Evolutionary conservation across 2,329 filamentous ascomycete species (phyloP).

Genomic region (Emergomyces orientalis): DNA sequence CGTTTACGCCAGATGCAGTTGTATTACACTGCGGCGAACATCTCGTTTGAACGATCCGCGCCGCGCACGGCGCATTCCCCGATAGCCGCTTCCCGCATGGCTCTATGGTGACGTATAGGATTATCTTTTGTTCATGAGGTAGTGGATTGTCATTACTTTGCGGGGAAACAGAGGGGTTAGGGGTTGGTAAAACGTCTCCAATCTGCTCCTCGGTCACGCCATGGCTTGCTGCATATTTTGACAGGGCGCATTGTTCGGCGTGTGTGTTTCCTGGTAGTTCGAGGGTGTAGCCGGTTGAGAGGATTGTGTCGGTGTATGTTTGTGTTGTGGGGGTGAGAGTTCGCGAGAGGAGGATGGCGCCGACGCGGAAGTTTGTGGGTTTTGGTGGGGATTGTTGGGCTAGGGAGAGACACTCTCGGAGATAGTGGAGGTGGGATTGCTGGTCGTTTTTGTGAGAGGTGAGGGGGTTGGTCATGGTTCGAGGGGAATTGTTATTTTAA

Average conservation of each 20-base stretch:
- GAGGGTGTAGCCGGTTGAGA: slow-evolving; percentile 80
- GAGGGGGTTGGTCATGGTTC: slow-evolving; percentile 7
- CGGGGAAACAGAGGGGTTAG: not conserved
- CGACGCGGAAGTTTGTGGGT: slow-evolving; percentile 87
- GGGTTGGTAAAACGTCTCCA: slow-evolving; percentile 28
- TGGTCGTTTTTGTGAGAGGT: slow-evolving; percentile 18
- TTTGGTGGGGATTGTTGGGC: slow-evolving; percentile 73
- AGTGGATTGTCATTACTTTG: not conserved
- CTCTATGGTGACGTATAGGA: slow-evolving; percentile 85
- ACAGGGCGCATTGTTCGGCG: slow-evolving; percentile 84
- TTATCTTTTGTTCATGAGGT: slow-evolving; percentile 24
- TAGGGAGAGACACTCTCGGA: slow-evolving; percentile 64
- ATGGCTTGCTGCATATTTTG: slow-evolving; percentile 48
- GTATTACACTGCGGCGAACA: too few relatives aligned
- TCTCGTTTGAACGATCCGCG: slow-evolving; percentile 57
- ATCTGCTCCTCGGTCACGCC: slow-evolving; percentile 29
- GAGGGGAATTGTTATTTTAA: not conserved
- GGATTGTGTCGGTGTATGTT: slow-evolving; percentile 40
- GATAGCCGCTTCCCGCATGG: slow-evolving; percentile 40
- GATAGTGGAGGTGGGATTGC: slow-evolving; percentile 39
- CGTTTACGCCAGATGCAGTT: too few relatives aligned
- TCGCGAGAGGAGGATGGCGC: slow-evolving; percentile 64
- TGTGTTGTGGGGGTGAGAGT: slow-evolving; percentile 18
- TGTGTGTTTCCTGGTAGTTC: slow-evolving; percentile 91
- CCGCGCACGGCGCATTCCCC: slow-evolving; percentile 51